Conservation (phyloP, 83 land plant species). For the Isoetes engelmannii region DNA sequence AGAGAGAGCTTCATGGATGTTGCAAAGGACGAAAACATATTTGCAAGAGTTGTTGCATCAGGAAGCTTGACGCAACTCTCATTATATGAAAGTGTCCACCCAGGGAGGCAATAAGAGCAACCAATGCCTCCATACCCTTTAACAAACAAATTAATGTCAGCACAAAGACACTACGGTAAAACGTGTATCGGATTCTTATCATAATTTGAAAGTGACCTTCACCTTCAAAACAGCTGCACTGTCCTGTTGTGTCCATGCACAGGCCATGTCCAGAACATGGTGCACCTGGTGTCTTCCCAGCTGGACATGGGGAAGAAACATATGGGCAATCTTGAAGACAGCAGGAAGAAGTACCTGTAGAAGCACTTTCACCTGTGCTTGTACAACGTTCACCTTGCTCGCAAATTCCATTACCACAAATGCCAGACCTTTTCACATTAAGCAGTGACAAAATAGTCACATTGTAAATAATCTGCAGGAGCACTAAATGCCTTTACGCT, state of each 20-base stretch:
- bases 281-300: conserved; percentile 1
- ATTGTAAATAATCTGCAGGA: not conserved
- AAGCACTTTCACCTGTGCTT: conserved; percentile 15
- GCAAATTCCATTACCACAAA: conserved; percentile 29
- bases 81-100: too few species aligned
- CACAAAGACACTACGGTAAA: too few species aligned
- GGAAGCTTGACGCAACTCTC: too few species aligned
- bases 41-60: too few species aligned
- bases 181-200: too few species aligned
- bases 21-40: too few species aligned
- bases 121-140: too few species aligned
- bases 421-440: conserved; percentile 15
- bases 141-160: too few species aligned
- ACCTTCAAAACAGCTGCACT: conserved; percentile 28
- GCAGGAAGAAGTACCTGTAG: conserved; percentile 5
- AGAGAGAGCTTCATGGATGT: too few species aligned
- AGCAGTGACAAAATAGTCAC: not conserved
- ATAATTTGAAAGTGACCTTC: too few species aligned
- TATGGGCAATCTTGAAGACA: conserved; percentile 29
- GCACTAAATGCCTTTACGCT: not conserved
- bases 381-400: conserved; percentile 29
- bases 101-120: too few species aligned
- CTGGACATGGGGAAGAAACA: conserved; percentile 17
- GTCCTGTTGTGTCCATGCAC: conserved; percentile 26
- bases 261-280: conserved; percentile 27